Evolutionary conservation across 257 asterid species (phyloP).

Genomic region (Ophiorrhiza pumila): DNA sequence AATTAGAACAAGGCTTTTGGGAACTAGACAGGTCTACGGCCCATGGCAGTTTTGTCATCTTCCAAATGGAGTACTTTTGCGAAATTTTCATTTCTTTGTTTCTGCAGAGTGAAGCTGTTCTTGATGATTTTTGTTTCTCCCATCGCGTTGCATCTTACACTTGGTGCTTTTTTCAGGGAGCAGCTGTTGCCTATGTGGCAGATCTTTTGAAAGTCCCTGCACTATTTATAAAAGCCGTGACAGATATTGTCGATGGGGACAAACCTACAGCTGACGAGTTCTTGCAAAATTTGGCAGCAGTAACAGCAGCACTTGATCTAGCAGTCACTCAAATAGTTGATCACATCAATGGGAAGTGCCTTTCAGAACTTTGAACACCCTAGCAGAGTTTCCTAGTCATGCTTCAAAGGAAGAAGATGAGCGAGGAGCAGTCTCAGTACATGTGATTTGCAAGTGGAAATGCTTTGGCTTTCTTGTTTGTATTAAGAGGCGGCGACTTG

Average conservation of each 20-base stretch:
- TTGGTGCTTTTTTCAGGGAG: conserved; percentile 61
- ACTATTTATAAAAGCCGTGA: conserved; percentile 82
- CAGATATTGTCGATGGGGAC: conserved; percentile 84
- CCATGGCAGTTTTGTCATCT: neutral
- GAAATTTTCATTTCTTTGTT: neutral
- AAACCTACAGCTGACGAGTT: conserved; percentile 94
- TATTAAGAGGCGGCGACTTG: neutral
- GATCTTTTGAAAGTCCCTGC: conserved; percentile 79
- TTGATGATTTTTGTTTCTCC: neutral
- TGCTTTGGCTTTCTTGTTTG: neutral
- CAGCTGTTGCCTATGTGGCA: conserved; percentile 92
- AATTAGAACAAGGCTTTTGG: neutral
- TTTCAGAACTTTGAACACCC: conserved; percentile 53
- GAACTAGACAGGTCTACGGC: neutral
- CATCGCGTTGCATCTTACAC: neutral
- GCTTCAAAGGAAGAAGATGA: neutral
- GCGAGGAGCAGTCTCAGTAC: neutral
- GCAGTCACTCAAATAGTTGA: conserved; percentile 64
- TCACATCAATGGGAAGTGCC: conserved; percentile 65
- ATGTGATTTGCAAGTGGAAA: neutral
- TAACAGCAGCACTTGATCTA: conserved; percentile 76
- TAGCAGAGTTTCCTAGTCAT: neutral
- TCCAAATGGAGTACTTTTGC: neutral
- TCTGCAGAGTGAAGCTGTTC: conserved; percentile 8
- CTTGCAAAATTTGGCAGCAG: conserved; percentile 73